Conservation (phyloP, 768 basidiomycete genomes). For the Termitomyces bulborhizus region DNA sequence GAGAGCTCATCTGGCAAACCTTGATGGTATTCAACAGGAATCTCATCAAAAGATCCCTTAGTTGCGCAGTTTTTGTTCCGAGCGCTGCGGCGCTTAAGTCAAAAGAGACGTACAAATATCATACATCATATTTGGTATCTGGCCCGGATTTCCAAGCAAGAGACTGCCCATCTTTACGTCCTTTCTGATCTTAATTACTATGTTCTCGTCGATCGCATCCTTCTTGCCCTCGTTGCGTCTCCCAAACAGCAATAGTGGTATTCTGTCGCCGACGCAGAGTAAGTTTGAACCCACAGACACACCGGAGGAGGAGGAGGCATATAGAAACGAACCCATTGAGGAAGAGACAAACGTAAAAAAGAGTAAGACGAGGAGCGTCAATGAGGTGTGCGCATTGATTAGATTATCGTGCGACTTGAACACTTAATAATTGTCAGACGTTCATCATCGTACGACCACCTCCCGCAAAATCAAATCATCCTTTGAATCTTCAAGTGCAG, state of each 20-base stretch:
- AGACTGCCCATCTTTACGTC: not conserved
- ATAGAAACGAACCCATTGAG: conserved; percentile 11
- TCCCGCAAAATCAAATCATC: conserved; percentile 9
- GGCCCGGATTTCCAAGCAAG: not conserved
- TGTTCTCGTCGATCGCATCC: conserved; percentile 17
- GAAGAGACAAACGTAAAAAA: conserved; percentile 30
- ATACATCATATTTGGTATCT: not conserved
- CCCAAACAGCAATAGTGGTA: conserved; percentile 4
- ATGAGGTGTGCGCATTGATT: conserved; percentile 34
- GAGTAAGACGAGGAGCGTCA: conserved; percentile 36
- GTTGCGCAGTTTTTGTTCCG: not conserved
- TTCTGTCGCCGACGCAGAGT: not conserved
- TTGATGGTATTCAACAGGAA: not conserved
- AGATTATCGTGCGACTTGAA: conserved; percentile 2
- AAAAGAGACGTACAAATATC: conserved; percentile 9
- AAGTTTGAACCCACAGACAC: conserved; percentile 10
- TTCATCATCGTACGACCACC: conserved; percentile 9
- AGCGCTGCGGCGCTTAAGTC: not conserved
- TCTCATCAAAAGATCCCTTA: not conserved
- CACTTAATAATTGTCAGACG: conserved; percentile 3
- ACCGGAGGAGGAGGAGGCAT: conserved; percentile 16
- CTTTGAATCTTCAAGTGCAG: conserved; percentile 12
- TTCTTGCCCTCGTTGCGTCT: conserved; percentile 17
- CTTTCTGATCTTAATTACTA: not conserved
- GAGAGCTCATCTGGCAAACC: not conserved